Evolutionary conservation across 495 filamentous ascomycete species (phyloP).

Genomic region (Xylaria sp.): DNA sequence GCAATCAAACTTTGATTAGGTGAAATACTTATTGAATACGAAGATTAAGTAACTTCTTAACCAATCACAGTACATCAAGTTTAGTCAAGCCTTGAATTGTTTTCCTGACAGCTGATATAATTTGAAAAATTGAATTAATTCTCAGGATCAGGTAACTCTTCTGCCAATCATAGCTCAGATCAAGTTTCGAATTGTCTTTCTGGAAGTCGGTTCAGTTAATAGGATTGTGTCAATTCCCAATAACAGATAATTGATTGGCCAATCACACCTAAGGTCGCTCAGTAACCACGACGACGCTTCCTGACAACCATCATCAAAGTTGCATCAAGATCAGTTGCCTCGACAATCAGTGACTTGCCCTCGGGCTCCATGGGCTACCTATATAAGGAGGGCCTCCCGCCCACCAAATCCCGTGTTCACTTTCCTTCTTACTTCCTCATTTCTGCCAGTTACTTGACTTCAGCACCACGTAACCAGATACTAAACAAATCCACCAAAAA

Average conservation of each 20-base stretch:
- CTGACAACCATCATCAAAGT: background rate
- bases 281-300: background rate
- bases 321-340: background rate
- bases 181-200: no score
- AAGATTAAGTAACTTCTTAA: background rate
- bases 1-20: background rate
- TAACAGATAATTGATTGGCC: no score
- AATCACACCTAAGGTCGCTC: background rate
- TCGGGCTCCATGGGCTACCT: background rate
- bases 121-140: no score
- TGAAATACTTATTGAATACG: no score
- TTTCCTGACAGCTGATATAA: no score
- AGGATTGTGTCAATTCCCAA: no score
- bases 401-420: background rate
- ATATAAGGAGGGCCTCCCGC: background rate
- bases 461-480: background rate
- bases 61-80: background rate
- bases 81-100: no score
- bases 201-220: no score
- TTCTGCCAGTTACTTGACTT: background rate
- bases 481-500: background rate
- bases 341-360: background rate
- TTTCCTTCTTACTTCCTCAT: background rate
- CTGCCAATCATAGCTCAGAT: no score
- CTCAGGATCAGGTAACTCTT: no score